Evolutionary conservation across 2,329 filamentous ascomycete species (phyloP).

Genomic region (Aureobasidium sp.): DNA sequence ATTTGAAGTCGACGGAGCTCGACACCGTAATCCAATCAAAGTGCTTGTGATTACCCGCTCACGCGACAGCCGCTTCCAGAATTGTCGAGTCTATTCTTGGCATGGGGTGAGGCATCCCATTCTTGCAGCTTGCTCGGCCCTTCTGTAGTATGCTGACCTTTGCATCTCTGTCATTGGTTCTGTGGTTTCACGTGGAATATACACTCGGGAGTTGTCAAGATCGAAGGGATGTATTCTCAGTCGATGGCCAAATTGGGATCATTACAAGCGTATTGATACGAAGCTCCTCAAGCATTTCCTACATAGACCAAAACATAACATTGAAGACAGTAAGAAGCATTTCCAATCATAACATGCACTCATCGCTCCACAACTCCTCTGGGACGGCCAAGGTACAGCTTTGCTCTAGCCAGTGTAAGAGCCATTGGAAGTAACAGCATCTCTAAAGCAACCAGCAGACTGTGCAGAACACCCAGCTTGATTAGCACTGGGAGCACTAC

Average conservation of each 20-base stretch:
- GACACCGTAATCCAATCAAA: background rate
- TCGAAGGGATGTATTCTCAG: background rate
- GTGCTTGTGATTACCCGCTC: background rate
- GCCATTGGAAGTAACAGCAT: background rate
- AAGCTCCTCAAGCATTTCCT: no score
- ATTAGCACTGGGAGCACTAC: background rate
- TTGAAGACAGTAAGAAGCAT: background rate
- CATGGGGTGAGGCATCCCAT: background rate
- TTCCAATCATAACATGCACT: no score
- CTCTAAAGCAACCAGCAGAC: background rate
- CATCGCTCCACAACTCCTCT: no score
- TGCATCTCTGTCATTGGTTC: background rate
- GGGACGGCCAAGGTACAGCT: no score
- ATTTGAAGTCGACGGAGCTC: background rate
- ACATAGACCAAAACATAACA: background rate
- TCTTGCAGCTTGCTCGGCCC: background rate
- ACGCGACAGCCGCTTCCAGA: constrained; percentile 4
- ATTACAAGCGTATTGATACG: no score
- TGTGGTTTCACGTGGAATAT: background rate
- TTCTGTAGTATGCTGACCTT: background rate
- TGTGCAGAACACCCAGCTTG: background rate
- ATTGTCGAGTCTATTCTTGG: background rate
- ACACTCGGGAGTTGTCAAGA: background rate
- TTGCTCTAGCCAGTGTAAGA: background rate
- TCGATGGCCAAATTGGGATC: background rate